These are phyloP conservation scores for Naganishia antarctica DNA, from an alignment of 768 basidiomycete species.

Conservation along the genomic window DNA sequence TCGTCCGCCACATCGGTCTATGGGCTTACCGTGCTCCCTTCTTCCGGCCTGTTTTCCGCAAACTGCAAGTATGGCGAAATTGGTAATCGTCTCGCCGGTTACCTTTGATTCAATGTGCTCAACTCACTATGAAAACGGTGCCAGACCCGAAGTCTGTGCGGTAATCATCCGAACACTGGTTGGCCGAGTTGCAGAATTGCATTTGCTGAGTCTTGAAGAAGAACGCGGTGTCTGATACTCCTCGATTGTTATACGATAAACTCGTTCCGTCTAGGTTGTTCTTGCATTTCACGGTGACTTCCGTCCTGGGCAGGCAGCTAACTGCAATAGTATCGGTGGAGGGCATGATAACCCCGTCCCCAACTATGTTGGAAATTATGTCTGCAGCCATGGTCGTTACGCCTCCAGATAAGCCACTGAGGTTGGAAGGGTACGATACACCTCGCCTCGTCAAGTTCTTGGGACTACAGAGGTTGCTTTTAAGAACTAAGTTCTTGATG, in stretches of 20 bases:
- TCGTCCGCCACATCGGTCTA: no score
- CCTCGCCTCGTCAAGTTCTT: slow-evolving; percentile 1
- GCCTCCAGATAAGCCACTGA: slow-evolving; percentile 3
- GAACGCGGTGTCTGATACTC: not conserved
- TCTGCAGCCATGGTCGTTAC: slow-evolving; percentile 12
- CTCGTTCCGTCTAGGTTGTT: slow-evolving; percentile 7
- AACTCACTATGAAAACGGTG: slow-evolving; percentile 7
- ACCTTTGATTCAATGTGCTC: not conserved
- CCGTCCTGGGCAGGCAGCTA: slow-evolving; percentile 4
- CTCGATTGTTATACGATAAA: not conserved
- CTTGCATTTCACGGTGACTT: slow-evolving; percentile 2
- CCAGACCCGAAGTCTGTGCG: slow-evolving; percentile 2
- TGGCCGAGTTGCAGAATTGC: slow-evolving; percentile 10
- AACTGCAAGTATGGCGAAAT: not conserved
- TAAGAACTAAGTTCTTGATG: no score
- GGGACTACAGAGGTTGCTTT: not conserved
- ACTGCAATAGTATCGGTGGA: not conserved
- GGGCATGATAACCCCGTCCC: not conserved
- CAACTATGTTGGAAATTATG: slow-evolving; percentile 3
- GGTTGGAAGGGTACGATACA: not conserved
- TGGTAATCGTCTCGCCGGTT: not conserved
- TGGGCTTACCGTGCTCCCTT: slow-evolving; percentile 7
- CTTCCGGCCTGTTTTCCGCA: slow-evolving; percentile 5
- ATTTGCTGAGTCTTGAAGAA: not conserved
- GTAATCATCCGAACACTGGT: not conserved